Base-by-base conservation (phyloP, 1,284 basidiomycete species). In the Chalciporus sp. region DNA sequence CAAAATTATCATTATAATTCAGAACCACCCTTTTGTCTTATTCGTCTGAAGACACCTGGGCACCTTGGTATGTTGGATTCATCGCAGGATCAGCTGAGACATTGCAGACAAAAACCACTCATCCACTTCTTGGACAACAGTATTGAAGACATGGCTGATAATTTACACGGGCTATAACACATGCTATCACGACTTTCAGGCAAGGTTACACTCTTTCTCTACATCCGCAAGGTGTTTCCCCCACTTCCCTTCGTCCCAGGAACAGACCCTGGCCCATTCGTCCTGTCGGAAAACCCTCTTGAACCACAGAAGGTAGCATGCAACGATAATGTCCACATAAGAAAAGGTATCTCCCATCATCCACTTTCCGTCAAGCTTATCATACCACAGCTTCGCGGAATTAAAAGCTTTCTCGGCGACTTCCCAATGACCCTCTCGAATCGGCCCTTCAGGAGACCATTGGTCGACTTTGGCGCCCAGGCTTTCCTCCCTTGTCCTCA, bases 321-420 rank as follows among this genome's bases (percentile, higher is more conserved):
- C 67, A 26, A 58, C 7, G 31, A 70, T 20, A 17, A 70, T 61
- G 42, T 72, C 67, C 11, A 63, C 70, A 46, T 72, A 69, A 3
- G 55, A 67, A 50, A 71, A 70, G 12, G 58, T 57, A 28, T 59
- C 52, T 1, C 65, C 67, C 56, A 69, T 61, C 14, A 72, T 2
- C 63, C 58, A 71, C 33, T 54, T 56, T 3, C 67, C 63, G 19
- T 49, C 57, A 1, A 41, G 44, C 44, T 41, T 51, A 20, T 56
- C 59, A 17, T 65, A 58, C 57, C 61, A 66, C 23, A 1, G 43
- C 53, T 66, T 58, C 7, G 27, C 40, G 1, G 50, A 51, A 20
- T 29, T 29, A 42, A 50, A 56, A 9, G n/a, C 20, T 20, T 53
- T 53, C 43, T 68, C 56, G 0, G 65, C 48, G 20, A 9, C 20